Conservation (phyloP, 345 rosid genomes). For the Odontarrhena argentea region DNA sequence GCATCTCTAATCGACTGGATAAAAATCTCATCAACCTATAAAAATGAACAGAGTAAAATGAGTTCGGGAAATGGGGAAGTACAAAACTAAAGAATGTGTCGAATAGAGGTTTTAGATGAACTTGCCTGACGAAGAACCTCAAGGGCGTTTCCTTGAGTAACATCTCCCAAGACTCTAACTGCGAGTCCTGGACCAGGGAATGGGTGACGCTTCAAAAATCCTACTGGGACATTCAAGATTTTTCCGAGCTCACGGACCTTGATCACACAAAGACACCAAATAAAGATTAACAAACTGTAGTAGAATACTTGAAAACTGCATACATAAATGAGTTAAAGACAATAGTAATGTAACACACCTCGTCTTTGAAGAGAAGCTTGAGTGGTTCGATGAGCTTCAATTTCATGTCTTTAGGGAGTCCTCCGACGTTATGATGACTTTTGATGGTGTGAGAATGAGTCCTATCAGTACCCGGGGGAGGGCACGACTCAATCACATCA, state of each 20-base stretch:
- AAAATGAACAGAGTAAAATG: neutral
- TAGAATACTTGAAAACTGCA: neutral
- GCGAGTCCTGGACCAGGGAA: slow-evolving; percentile 99
- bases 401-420: slow-evolving; percentile 98
- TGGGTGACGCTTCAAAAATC: slow-evolving; percentile 90
- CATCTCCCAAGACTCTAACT: slow-evolving; percentile 91
- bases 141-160: slow-evolving; percentile 85
- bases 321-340: slow-evolving; percentile 8
- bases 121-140: slow-evolving; percentile 86
- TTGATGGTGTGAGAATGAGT: slow-evolving; percentile 93
- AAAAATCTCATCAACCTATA: slow-evolving; percentile 94
- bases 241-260: slow-evolving; percentile 91
- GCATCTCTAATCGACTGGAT: slow-evolving; percentile 97
- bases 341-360: slow-evolving; percentile 51
- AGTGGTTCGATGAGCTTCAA: slow-evolving; percentile 96
- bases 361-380: slow-evolving; percentile 92
- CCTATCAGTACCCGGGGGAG: slow-evolving; percentile 95
- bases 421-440: slow-evolving; percentile 99
- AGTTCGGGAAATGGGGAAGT: neutral
- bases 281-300: slow-evolving; percentile 6
- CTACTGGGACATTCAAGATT: slow-evolving; percentile 81
- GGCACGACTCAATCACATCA: slow-evolving; percentile 97
- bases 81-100: neutral
- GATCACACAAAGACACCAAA: slow-evolving; percentile 12
- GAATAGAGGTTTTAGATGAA: slow-evolving; percentile 12